phyloP scores from a whole-genome alignment of 1,139 yeast species.

The Fermentozyma sake region DNA sequence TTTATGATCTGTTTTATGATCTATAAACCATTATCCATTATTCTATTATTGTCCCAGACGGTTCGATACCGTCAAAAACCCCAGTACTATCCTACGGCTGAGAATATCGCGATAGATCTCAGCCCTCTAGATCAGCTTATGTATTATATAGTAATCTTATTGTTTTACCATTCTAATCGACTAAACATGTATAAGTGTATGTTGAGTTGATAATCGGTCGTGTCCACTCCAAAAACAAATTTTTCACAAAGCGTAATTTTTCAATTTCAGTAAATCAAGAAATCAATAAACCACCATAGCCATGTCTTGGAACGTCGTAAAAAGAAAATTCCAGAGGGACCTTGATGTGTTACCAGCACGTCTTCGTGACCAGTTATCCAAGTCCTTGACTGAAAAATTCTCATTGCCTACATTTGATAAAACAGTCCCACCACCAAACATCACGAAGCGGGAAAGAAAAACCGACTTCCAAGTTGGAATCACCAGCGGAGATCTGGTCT shows the following conservation, averaged over 20 bases:
- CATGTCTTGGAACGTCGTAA: constrained; percentile 38
- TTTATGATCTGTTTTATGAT: too few species aligned
- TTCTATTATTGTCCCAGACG: too few species aligned
- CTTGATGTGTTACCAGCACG: constrained; percentile 28
- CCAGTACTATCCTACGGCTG: too few species aligned
- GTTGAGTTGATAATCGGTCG: not conserved
- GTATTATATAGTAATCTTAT: too few species aligned
- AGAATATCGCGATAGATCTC: too few species aligned
- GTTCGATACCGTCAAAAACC: too few species aligned
- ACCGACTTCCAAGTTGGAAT: constrained; percentile 31
- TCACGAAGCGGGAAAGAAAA: constrained; percentile 27
- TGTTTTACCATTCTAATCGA: too few species aligned
- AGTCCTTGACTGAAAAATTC: constrained; percentile 19
- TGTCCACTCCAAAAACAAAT: constrained; percentile 1
- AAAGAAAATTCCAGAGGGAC: constrained; percentile 36
- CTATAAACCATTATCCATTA: too few species aligned
- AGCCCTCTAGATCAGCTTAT: too few species aligned
- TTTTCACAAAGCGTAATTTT: too few species aligned
- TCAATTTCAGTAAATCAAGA: too few species aligned
- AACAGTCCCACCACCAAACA: constrained; percentile 7
- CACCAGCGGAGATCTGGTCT: constrained; percentile 40
- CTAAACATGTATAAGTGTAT: not conserved
- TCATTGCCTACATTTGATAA: constrained; percentile 36
- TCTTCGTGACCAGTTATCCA: constrained; percentile 24
- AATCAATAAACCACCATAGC: too few species aligned